Evolutionary conservation across 768 basidiomycete genomes (phyloP), one percentile per base, ranked within the genome.

Genomic region (Dictyophora rubrovolvata): DNA sequence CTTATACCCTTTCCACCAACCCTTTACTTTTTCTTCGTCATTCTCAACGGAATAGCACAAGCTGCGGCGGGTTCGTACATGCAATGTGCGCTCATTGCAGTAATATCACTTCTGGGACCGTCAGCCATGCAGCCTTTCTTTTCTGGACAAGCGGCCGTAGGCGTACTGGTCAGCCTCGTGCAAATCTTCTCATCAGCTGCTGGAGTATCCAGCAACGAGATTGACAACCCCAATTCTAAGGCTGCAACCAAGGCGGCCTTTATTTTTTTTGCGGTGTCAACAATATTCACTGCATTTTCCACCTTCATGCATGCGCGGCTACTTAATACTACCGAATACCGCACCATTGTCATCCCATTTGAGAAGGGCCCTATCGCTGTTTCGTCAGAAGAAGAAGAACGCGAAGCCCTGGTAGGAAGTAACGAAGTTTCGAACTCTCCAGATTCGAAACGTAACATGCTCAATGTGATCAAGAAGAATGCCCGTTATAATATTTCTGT

Each of bases 61-160:
- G 82, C 86, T 4, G 72, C 75, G 18, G 75, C 81, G 0, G 86
- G 85, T 0, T 80, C 86, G 8, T 93, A 87, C 67, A 77, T 93
- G 18, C 88, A 87, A 64, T 87, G 84, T 0, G 79, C 90, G 11
- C 77, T 87, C 48, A 79, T 89, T 33, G 89, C 87, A 0, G 79
- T 89, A n/a, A 89, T 90, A 1, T 84, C 89, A 0, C 72, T 91
- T 4, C 88, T 92, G 63, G 93, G 92, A 0, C 78, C 83, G 1
- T 69, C 76, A 7, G 83, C 83, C 12, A 78, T 93, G 54, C 87
- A 93, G 68, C 75, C 81, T 22, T 74, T 88, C 68, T 80, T 93
- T 77, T 82, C 89, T 1, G 92, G 90, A 11, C 89, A 93, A 70
- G 92, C 87, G 0, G 89, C 87, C 0, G 81, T 93, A 1, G 93